Evolutionary conservation across 306 rosid genomes (phyloP), one percentile per base, ranked within the genome.

Genomic region (Castanea crenata): DNA sequence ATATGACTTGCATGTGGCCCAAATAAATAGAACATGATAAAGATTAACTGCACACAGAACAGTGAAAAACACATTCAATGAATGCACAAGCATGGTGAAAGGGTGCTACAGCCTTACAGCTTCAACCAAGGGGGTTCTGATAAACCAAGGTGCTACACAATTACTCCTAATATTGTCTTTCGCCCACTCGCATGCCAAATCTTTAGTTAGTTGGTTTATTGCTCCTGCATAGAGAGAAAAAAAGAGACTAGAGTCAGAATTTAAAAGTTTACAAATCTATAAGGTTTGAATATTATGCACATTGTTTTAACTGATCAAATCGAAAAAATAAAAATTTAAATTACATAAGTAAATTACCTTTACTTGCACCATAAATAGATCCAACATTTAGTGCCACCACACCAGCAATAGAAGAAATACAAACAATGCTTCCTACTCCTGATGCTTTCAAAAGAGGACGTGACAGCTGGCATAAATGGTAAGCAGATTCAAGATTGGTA

Each of bases 381-480:
- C 54, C 25, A 20, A 32, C 1, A 21, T 79, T 71, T 2, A 76
- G 0, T 14, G 85, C 79, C 6, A 34, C 76, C 2, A 34, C 69
- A 20, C 86, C 80, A 3, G 76, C 76, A 68, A 76, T 18, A 16
- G 89, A 85, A 13, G 92, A 84, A 7, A 86, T 49, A 57, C 80
- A 86, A 2, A 83, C 82, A 12, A 89, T 76, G 81, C 55, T 78
- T 1, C 85, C 85, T 3, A 62, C 71, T 21, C 82, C 87, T 10
- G 90, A 87, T 14, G 84, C 83, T 74, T 82, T 85, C 15, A 89
- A 74, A 71, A 89, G 85, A 27, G 89, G 90, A 51, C 85, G 64
- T 34, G 90, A 87, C 12, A 89, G 85, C 81, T 85, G 90, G 77
- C 78, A 76, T 51, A 83, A 25, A 55, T 85, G 75, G 77, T 57